These are phyloP conservation scores for Pleurotus tuoliensis DNA, from an alignment of 768 basidiomycete species.

Conservation along the genomic window DNA sequence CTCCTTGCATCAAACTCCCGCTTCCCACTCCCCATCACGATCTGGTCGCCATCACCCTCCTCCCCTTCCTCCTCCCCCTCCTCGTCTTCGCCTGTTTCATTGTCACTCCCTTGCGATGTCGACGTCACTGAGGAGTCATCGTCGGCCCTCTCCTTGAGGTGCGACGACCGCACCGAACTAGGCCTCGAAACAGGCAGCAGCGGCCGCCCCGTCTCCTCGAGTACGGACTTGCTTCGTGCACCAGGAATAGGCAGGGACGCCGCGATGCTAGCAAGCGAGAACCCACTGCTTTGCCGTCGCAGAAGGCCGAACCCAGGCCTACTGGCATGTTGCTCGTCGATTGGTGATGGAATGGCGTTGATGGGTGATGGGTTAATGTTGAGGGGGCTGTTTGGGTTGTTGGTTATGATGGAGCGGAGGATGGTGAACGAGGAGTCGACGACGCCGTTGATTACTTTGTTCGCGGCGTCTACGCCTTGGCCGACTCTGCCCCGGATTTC, in stretches of 20 bases:
- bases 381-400: constrained; percentile 20
- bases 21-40: constrained; percentile 33
- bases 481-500: constrained; percentile 70
- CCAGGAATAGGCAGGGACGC: constrained; percentile 55
- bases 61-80: constrained; percentile 33
- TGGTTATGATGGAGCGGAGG: constrained; percentile 66
- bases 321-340: constrained; percentile 14
- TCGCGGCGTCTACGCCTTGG: constrained; percentile 77
- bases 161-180: constrained; percentile 27
- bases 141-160: constrained; percentile 22
- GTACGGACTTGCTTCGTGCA: constrained; percentile 26
- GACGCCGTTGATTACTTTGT: constrained; percentile 82
- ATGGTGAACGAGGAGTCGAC: constrained; percentile 90
- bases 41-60: constrained; percentile 32
- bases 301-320: constrained; percentile 64
- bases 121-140: constrained; percentile 25
- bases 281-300: constrained; percentile 64
- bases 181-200: constrained; percentile 43
- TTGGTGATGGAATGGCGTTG: constrained; percentile 9
- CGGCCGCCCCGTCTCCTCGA: constrained; percentile 43
- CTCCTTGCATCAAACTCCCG: constrained; percentile 59
- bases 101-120: constrained; percentile 31
- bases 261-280: constrained; percentile 76
- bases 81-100: constrained; percentile 31
- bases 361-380: constrained; percentile 9